A percentile compares a stretch with the other conserved stretches of the same genome.
These are phyloP conservation scores for Oxyria digyna DNA, from an alignment of 148 eudicot genomes.

Conservation along the genomic window DNA sequence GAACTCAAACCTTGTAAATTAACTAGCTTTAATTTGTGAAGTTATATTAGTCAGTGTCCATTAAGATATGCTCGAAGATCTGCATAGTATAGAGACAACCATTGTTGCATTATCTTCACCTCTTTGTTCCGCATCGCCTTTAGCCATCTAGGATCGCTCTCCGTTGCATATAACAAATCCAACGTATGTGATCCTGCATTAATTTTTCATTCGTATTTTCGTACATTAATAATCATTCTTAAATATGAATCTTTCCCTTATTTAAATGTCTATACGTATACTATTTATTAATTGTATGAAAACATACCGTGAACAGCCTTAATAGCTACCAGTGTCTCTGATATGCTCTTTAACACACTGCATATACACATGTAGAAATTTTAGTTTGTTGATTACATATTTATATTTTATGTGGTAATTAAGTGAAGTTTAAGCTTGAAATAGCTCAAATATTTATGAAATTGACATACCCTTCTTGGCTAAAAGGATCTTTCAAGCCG, in stretches of 20 bases:
- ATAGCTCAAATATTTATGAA: neutral
- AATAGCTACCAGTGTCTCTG: neutral
- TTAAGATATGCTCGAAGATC: neutral
- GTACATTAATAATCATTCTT: no score
- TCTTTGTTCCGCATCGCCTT: neutral
- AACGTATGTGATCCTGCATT: neutral
- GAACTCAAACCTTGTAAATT: neutral
- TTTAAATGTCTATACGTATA: no score
- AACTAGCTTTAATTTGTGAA: neutral
- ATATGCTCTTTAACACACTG: constrained; percentile 5
- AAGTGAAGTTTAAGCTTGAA: neutral
- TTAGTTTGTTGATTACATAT: no score
- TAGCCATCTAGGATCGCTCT: constrained; percentile 1
- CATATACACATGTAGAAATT: no score
- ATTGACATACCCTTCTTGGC: neutral
- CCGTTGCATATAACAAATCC: neutral
- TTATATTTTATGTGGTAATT: no score
- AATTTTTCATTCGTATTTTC: neutral
- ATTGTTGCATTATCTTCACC: neutral
- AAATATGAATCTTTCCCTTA: no score
- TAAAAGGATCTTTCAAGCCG: neutral
- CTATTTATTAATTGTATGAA: neutral
- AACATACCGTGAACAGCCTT: neutral
- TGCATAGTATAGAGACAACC: neutral
- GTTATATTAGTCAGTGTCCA: neutral